A percentile compares a stretch with the other conserved stretches of the same genome.
Evolutionary conservation across 176 grass and related monocot genomes (phyloP).

Genomic region (Luzula sylvatica): DNA sequence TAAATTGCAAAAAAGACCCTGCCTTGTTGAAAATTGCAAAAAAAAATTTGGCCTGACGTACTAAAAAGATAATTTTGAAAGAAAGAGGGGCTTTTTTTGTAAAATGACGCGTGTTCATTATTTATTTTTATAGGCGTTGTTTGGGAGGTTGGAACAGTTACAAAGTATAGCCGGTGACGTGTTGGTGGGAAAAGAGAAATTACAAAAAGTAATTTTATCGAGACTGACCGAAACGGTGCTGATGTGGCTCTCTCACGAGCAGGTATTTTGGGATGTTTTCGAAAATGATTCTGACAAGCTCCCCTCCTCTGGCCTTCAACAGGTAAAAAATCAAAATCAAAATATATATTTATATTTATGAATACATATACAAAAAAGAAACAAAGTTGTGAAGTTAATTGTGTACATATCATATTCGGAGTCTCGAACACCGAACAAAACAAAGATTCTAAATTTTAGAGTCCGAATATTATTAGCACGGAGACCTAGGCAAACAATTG

Average conservation of each 20-base stretch:
- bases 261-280: constrained; percentile 92
- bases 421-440: too few species aligned
- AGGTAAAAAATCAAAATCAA: constrained; percentile 40
- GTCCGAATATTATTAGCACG: too few species aligned
- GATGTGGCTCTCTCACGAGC: constrained; percentile 89
- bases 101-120: too few species aligned
- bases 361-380: too few species aligned
- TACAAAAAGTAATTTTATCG: constrained; percentile 80
- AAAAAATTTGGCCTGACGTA: constrained; percentile 12
- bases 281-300: constrained; percentile 45
- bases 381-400: too few species aligned
- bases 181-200: constrained; percentile 75
- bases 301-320: constrained; percentile 63
- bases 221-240: constrained; percentile 85
- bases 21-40: too few species aligned
- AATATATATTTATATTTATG: too few species aligned
- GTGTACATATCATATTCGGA: too few species aligned
- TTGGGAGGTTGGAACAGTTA: constrained; percentile 87
- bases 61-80: too few species aligned
- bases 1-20: background rate
- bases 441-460: too few species aligned
- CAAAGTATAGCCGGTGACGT: constrained; percentile 77
- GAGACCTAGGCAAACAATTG: too few species aligned
- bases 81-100: too few species aligned
- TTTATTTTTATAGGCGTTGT: constrained; percentile 50